Conservation (phyloP, 2,329 filamentous ascomycete species). For the Ophiostoma quercus region DNA sequence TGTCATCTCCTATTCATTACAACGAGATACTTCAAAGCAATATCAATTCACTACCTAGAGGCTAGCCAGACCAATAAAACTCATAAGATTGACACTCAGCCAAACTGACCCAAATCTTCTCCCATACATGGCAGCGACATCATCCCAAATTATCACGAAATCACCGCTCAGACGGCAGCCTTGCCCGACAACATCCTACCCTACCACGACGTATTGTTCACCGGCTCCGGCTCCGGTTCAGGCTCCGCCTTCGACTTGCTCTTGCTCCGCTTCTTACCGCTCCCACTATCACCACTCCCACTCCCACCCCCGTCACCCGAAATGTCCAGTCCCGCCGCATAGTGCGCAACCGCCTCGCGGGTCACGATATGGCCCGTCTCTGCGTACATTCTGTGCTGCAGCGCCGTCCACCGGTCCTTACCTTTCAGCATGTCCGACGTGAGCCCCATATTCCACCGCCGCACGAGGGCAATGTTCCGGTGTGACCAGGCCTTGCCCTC, state of each 20-base stretch:
- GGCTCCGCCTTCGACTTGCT: background rate
- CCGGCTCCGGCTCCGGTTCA: background rate
- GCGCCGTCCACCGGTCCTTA: slow-evolving; percentile 16
- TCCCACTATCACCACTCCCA: background rate
- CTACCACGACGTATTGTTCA: background rate
- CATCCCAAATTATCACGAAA: too few relatives aligned
- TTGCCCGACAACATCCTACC: background rate
- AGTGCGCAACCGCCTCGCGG: slow-evolving; percentile 17
- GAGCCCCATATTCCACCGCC: background rate
- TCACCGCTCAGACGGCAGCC: background rate
- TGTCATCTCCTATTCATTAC: background rate
- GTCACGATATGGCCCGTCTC: slow-evolving; percentile 15
- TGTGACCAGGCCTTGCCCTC: slow-evolving; percentile 8
- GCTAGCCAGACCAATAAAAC: background rate
- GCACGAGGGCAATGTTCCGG: slow-evolving; percentile 5
- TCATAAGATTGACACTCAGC: too few relatives aligned
- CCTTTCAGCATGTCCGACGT: background rate
- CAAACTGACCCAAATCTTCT: background rate
- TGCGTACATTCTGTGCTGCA: slow-evolving; percentile 15
- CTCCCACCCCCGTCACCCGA: background rate
- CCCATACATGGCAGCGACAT: background rate
- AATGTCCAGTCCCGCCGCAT: slow-evolving; percentile 8
- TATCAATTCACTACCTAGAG: background rate
- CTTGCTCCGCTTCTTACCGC: background rate
- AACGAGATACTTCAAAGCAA: background rate